Evolutionary conservation across 129 eudicot species (phyloP).

Genomic region (Escallonia herrerae): DNA sequence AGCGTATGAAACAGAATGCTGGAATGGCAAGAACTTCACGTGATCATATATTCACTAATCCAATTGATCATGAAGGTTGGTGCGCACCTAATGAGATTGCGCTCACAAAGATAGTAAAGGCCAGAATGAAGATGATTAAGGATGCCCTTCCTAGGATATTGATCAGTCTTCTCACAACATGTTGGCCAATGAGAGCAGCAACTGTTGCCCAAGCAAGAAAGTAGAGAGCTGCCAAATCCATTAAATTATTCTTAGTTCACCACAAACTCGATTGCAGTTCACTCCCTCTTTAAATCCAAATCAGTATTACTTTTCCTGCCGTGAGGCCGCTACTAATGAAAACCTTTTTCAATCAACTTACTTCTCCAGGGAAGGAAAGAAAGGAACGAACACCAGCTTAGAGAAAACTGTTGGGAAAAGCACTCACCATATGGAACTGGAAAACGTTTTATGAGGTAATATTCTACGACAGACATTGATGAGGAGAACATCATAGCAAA

Average conservation of each 20-base stretch:
- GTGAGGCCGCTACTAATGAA: neutral
- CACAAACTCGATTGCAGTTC: neutral
- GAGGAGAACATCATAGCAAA: constrained; percentile 97
- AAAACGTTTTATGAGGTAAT: constrained; percentile 87
- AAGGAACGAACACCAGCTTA: neutral
- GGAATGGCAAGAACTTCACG: neutral
- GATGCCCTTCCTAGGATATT: constrained; percentile 79
- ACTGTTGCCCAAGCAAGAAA: constrained; percentile 69
- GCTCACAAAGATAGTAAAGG: constrained; percentile 78
- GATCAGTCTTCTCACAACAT: constrained; percentile 68
- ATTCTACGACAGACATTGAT: constrained; percentile 94
- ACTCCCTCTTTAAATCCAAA: neutral
- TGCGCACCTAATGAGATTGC: constrained; percentile 84
- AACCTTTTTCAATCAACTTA: neutral
- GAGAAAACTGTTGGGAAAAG: neutral
- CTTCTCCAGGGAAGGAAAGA: neutral
- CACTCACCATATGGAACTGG: constrained; percentile 85
- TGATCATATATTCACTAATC: neutral
- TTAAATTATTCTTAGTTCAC: neutral
- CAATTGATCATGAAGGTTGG: neutral
- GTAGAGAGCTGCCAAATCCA: constrained; percentile 61
- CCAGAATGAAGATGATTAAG: constrained; percentile 76
- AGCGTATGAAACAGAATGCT: too few species aligned
- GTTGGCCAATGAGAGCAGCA: constrained; percentile 96
- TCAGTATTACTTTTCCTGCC: neutral